These are phyloP conservation scores for Omphalotus guepiniiformis DNA, from an alignment of 768 basidiomycete species.

Conservation along the genomic window DNA sequence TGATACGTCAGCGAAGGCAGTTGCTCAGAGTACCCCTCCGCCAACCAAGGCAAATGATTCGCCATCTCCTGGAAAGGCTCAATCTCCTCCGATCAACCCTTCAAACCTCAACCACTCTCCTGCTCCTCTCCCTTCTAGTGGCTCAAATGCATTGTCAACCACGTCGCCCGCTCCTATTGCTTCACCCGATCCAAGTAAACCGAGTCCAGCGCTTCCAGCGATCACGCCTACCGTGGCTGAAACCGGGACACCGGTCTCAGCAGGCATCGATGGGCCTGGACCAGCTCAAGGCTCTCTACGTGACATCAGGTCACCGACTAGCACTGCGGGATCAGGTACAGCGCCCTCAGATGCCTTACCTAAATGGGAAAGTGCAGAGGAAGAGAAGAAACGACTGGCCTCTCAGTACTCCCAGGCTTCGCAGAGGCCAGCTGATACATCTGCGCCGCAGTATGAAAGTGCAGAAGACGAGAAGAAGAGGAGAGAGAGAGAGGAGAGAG, in stretches of 20 bases:
- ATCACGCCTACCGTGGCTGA: slow-evolving; percentile 67
- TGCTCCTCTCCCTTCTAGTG: slow-evolving; percentile 26
- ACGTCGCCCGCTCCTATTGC: slow-evolving; percentile 18
- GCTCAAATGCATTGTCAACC: slow-evolving; percentile 6
- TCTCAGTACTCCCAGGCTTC: slow-evolving; percentile 31
- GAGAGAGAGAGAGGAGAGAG: slow-evolving; percentile 63
- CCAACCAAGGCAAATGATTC: slow-evolving; percentile 7
- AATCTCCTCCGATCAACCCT: slow-evolving; percentile 22
- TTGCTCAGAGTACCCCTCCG: slow-evolving; percentile 15
- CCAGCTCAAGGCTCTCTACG: slow-evolving; percentile 61
- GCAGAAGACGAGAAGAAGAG: slow-evolving; percentile 65
- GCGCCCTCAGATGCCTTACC: slow-evolving; percentile 19
- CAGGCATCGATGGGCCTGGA: slow-evolving; percentile 57
- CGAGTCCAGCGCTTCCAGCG: slow-evolving; percentile 24
- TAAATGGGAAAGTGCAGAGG: slow-evolving; percentile 50
- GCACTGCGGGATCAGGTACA: slow-evolving; percentile 29
- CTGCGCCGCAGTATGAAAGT: slow-evolving; percentile 31
- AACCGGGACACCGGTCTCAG: slow-evolving; percentile 67
- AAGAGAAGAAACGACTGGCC: slow-evolving; percentile 61
- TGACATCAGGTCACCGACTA: slow-evolving; percentile 40
- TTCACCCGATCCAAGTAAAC: slow-evolving; percentile 26
- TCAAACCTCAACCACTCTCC: slow-evolving; percentile 36
- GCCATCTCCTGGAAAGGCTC: slow-evolving; percentile 18
- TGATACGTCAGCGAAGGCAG: slow-evolving; percentile 37
- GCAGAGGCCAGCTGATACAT: slow-evolving; percentile 7